phyloP scores from a whole-genome alignment of 1,284 basidiomycete species.

The Mycosarcoma maydis region DNA sequence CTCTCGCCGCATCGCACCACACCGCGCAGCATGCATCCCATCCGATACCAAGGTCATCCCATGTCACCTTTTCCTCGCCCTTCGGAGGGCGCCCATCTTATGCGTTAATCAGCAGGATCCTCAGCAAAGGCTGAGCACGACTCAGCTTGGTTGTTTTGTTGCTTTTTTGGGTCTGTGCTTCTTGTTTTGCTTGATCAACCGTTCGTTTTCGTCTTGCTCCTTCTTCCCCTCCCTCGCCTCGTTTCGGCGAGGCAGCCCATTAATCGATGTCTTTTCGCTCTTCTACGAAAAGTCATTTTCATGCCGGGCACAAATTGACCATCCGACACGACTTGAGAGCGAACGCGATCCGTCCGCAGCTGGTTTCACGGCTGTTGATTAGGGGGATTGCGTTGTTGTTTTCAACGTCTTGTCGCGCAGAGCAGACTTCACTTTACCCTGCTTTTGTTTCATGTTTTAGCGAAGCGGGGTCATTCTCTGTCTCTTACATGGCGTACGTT shows the following conservation, averaged over 20 bases:
- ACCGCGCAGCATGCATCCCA: background rate
- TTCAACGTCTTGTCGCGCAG: too few species aligned
- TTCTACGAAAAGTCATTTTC: constrained; percentile 53
- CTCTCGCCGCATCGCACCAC: too few species aligned
- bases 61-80: constrained; percentile 3
- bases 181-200: too few species aligned
- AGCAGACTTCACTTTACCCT: constrained; percentile 56
- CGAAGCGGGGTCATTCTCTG: constrained; percentile 38
- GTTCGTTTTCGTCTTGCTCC: too few species aligned
- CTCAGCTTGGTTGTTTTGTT: background rate
- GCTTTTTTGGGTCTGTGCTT: too few species aligned
- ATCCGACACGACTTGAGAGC: background rate
- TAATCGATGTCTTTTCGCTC: constrained; percentile 53
- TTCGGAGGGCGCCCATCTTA: background rate
- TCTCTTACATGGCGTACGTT: constrained; percentile 44
- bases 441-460: background rate
- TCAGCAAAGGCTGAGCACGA: background rate
- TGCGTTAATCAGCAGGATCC: background rate
- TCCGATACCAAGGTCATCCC: constrained; percentile 6
- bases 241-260: constrained; percentile 32
- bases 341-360: constrained; percentile 5
- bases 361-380: background rate
- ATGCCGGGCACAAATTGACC: constrained; percentile 56
- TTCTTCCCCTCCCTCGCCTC: background rate
- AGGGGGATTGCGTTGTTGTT: too few species aligned